Conservation (phyloP, 306 rosid species). For the Heteromeles arbutifolia region DNA sequence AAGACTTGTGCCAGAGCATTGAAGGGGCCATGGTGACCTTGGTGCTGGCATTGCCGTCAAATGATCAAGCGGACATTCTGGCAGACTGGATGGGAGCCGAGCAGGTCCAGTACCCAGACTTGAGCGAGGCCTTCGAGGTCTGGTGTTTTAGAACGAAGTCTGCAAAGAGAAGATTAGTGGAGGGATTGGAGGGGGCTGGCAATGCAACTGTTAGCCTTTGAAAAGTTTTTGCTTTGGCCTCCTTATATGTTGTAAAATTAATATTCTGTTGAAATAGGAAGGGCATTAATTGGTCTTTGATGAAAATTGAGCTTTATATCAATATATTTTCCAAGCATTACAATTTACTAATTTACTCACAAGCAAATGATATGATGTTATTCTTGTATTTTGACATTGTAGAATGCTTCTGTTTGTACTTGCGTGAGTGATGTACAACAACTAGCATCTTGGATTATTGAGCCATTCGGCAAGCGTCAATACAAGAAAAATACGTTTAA, state of each 20-base stretch:
- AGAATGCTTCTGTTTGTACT: too few species aligned
- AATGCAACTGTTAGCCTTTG: constrained; percentile 33
- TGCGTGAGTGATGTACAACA: too few species aligned
- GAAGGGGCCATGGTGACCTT: constrained; percentile 76
- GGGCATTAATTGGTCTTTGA: neutral
- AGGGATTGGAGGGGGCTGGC: constrained; percentile 42
- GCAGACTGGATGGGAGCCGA: constrained; percentile 69
- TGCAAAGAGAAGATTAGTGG: constrained; percentile 75
- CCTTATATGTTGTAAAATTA: neutral
- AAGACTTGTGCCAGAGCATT: constrained; percentile 65
- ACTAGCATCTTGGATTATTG: too few species aligned
- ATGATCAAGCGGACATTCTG: constrained; percentile 86
- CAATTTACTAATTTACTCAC: neutral
- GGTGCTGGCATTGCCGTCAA: constrained; percentile 77
- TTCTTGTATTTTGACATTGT: too few species aligned
- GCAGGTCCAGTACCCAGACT: constrained; percentile 64
- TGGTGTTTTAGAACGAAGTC: constrained; percentile 94
- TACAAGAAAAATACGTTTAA: too few species aligned
- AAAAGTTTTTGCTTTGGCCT: neutral
- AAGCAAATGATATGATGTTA: neutral
- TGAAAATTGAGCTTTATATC: constrained; percentile 4
- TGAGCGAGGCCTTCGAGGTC: constrained; percentile 87
- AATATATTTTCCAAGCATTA: neutral
- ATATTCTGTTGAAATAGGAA: neutral
- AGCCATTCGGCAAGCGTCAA: too few species aligned